Evolutionary conservation across 2,329 filamentous ascomycete species (phyloP), one percentile per base, ranked within the genome.

Genomic region (Orbilia oligospora): DNA sequence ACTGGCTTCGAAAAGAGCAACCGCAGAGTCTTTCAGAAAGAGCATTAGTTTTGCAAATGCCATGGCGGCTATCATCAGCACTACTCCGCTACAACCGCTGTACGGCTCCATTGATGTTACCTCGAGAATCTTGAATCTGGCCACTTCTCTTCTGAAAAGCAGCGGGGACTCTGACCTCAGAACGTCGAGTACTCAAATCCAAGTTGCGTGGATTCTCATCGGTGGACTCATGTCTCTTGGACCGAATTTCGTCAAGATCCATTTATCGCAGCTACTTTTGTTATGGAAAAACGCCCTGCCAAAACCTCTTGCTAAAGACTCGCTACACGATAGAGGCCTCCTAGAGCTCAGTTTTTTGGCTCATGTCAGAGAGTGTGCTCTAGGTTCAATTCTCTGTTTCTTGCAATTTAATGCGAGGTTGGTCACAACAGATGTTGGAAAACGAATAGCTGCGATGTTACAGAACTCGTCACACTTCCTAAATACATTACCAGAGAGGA

Each of bases 211-310:
- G 95, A 97, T 97, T 58, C 87, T 99, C 72, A 97, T 99, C 56
- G 96, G 97, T 44, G 96, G 97, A 0, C 86, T 99, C 69, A 98
- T 98, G 95, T 94, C 94, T 0, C 88, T 99, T 0, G 96, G 96
- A 0, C 95, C 96, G 3, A 98, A 97, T 84, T 99, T 99, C 84
- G 95, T 98, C 84, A 99, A 99, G 85, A 98, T 98, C 24, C 96
- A 99, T 84, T 88, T 99, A 6, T 95, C 94, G 1, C 96, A 99
- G 83, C 87, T 99, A 22, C 90, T 99, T 71, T 86, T 99, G 8
- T 87, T 99, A 5, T 99, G 96, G 96, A 97, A 97, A 85, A 99
- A 98, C 84, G 95, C 96, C 0, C 87, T 99, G 10, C 95, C 97
- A 0, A 97, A 97, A 83, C 95, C 97, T 5, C 85, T 98, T n/a